These are phyloP conservation scores for Hysterium pulicare DNA, from an alignment of 2,329 filamentous ascomycete genomes.

Conservation along the genomic window DNA sequence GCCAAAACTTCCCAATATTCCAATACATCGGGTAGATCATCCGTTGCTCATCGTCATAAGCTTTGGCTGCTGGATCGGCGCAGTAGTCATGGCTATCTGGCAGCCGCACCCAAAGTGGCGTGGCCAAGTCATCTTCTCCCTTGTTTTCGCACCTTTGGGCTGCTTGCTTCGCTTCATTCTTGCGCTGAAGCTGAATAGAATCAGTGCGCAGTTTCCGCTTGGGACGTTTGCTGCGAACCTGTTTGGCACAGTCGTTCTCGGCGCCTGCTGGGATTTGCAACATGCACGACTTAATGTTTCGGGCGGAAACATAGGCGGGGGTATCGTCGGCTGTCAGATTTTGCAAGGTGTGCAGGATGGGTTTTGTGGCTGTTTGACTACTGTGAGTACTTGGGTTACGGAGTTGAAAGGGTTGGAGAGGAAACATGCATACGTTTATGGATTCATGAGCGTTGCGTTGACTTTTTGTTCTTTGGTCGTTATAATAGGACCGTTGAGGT, in stretches of 20 bases:
- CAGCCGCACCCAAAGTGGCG: constrained; percentile 80
- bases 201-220: constrained; percentile 64
- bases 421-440: neutral
- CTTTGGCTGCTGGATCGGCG: constrained; percentile 73
- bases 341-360: constrained; percentile 40
- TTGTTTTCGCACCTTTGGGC: constrained; percentile 76
- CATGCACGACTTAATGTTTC: constrained; percentile 51
- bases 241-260: constrained; percentile 66
- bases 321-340: constrained; percentile 35
- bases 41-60: constrained; percentile 61
- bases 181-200: constrained; percentile 64
- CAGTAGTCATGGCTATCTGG: constrained; percentile 67
- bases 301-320: constrained; percentile 24
- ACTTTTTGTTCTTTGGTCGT: neutral
- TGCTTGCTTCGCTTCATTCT: constrained; percentile 69
- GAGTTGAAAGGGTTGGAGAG: neutral
- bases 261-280: constrained; percentile 70
- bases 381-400: constrained; percentile 35
- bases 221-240: constrained; percentile 80
- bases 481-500: neutral
- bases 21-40: constrained; percentile 62
- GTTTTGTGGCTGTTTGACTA: constrained; percentile 41
- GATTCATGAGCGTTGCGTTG: neutral
- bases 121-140: constrained; percentile 65
- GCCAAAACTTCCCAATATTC: constrained; percentile 57